Conservation (phyloP, 352 stramenopile species). For the Pythium rishiriense region DNA sequence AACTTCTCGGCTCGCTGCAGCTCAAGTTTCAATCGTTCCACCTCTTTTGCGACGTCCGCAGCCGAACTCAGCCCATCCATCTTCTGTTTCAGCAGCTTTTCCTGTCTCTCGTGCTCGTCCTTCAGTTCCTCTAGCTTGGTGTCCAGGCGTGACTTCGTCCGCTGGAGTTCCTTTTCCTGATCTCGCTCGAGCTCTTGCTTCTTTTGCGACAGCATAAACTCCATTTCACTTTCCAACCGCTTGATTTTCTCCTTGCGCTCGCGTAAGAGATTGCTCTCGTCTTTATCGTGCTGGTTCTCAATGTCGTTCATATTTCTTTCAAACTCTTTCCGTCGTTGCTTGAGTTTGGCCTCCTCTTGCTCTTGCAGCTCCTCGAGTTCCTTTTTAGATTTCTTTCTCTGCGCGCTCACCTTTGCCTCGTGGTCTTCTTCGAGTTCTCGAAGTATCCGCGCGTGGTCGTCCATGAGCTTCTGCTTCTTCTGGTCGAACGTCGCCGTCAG, state of each 20-base stretch:
- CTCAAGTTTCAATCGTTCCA: constrained; percentile 23
- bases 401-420: constrained; percentile 31
- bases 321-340: constrained; percentile 57
- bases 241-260: constrained; percentile 70
- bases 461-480: constrained; percentile 48
- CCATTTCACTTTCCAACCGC: constrained; percentile 50
- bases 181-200: constrained; percentile 64
- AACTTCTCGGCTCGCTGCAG: constrained; percentile 10
- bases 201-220: constrained; percentile 42
- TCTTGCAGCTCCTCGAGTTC: constrained; percentile 57
- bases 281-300: constrained; percentile 67
- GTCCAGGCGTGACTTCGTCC: constrained; percentile 43
- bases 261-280: constrained; percentile 52
- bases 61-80: constrained; percentile 1
- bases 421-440: constrained; percentile 40
- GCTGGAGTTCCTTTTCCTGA: constrained; percentile 43
- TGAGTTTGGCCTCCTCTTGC: constrained; percentile 54
- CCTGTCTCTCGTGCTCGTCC: constrained; percentile 37
- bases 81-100: constrained; percentile 36
- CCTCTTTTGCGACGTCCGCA: constrained; percentile 17
- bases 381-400: constrained; percentile 49
- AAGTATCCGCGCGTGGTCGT: constrained; percentile 44
- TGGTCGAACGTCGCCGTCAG: constrained; percentile 39
- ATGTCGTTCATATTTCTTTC: constrained; percentile 72
- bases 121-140: constrained; percentile 45